Percentiles rank a stretch among this genome's conserved stretches.
phyloP scores from a whole-genome alignment of 306 rosid genomes.

The Trichosanthes cucumerina region DNA sequence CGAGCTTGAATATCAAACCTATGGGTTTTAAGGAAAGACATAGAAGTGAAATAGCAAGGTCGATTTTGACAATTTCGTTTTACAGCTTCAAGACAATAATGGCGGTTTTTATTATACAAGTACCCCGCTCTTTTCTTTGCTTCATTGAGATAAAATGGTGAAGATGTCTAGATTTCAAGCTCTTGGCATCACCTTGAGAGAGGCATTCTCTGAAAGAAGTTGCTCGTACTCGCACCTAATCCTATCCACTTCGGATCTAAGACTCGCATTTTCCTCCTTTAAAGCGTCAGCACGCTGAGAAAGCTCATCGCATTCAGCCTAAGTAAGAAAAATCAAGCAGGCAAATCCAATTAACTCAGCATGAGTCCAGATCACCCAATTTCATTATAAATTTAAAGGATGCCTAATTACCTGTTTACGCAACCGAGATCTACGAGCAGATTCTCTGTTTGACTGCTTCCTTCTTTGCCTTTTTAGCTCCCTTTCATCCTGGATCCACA shows the following conservation, averaged over 20 bases:
- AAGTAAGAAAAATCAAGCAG: slow-evolving; percentile 17
- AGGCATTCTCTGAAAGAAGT: slow-evolving; percentile 75
- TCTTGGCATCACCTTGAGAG: slow-evolving; percentile 55
- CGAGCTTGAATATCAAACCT: neutral
- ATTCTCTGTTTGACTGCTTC: slow-evolving; percentile 95
- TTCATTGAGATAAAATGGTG: neutral
- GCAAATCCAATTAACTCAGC: neutral
- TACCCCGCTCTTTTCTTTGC: neutral
- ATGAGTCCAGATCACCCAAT: slow-evolving; percentile 13
- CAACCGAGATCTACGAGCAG: slow-evolving; percentile 95
- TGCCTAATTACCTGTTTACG: slow-evolving; percentile 70
- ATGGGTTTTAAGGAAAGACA: neutral
- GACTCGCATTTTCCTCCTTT: slow-evolving; percentile 76
- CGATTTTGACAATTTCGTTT: neutral
- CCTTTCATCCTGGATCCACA: slow-evolving; percentile 81
- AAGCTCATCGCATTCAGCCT: slow-evolving; percentile 97
- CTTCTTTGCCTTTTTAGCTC: slow-evolving; percentile 88
- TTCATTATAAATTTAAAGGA: neutral
- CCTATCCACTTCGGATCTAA: slow-evolving; percentile 67
- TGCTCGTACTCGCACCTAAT: slow-evolving; percentile 82
- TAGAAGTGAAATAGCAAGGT: neutral
- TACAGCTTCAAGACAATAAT: neutral
- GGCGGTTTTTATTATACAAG: neutral
- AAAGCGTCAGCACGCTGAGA: slow-evolving; percentile 82
- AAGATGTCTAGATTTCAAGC: slow-evolving; percentile 17